phyloP scores from a whole-genome alignment of 805 yeast species.

The Ogataea populi-albae region DNA sequence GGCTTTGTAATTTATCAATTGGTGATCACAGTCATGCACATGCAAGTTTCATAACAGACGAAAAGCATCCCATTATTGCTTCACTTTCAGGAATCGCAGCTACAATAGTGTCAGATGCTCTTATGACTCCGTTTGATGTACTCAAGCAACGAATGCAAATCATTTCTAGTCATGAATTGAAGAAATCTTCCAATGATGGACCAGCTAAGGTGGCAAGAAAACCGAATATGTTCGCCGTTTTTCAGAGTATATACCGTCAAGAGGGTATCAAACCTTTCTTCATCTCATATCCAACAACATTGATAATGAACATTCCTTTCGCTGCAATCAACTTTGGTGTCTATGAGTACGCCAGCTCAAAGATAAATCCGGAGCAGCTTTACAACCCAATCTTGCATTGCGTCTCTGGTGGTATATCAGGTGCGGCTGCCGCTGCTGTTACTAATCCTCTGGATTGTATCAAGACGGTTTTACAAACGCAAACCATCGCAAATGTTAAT shows the following conservation, averaged over 20 bases:
- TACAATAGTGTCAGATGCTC: constrained; percentile 88
- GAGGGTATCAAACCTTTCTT: constrained; percentile 84
- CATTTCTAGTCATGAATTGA: constrained; percentile 14
- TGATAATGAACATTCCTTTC: constrained; percentile 89
- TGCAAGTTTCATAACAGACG: constrained; percentile 50
- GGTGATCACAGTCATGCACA: constrained; percentile 21
- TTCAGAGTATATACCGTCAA: constrained; percentile 46
- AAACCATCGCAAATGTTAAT: constrained; percentile 57
- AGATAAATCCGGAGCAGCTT: constrained; percentile 70
- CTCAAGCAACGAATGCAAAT: constrained; percentile 93
- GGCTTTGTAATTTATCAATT: constrained; percentile 38
- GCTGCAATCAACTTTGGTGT: constrained; percentile 92
- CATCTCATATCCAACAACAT: constrained; percentile 90
- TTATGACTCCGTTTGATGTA: constrained; percentile 97
- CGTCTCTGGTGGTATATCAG: constrained; percentile 89
- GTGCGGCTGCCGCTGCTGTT: constrained; percentile 91
- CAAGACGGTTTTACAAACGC: constrained; percentile 86
- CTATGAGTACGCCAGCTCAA: constrained; percentile 77
- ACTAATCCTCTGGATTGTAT: constrained; percentile 95
- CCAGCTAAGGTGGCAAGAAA: constrained; percentile 3
- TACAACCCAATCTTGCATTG: constrained; percentile 93
- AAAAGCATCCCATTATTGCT: constrained; percentile 77
- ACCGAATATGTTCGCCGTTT: constrained; percentile 20
- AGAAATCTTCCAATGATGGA: constrained; percentile 6
- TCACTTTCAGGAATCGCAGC: constrained; percentile 89